Evolutionary conservation across 768 basidiomycete genomes (phyloP), one percentile per base, ranked within the genome.

Genomic region (Strobilomyces confusus): DNA sequence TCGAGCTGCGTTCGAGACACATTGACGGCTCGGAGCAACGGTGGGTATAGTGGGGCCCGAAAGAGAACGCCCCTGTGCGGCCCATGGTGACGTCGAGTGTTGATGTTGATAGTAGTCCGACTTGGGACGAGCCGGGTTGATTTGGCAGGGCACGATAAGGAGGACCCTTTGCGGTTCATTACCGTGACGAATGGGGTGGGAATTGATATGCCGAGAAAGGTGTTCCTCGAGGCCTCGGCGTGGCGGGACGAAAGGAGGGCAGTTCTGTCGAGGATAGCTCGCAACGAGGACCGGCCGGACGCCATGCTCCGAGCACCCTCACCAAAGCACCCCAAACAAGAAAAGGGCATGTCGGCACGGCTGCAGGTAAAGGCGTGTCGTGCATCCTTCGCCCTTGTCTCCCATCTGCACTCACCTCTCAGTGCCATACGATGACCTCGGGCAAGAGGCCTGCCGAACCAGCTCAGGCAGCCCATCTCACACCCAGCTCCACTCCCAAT

Each of bases 401-500:
- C 60, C 59, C 69, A 70, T 64, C 68, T 68, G 62, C 62, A 61
- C 67, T 63, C 59, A 56, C 55, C 69, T 61, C 62, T 56, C 56
- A 66, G 65, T 67, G 67, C 68, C 61, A 63, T 58, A 71, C 68
- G 64, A 69, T 69, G 69, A 56, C 70, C 64, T 64, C 68, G 67
- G 64, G 66, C 33, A 69, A 61, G 60, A 65, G 59, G 58, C 51
- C 66, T 58, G 62, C 63, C 59, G 66, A 68, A 51, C 55, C 57
- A 56, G 50, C 69, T 51, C 65, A 68, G 57, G 51, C 63, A 48
- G 74, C 79, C 54, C 85, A 82, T 75, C 78, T 81, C 55, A 75
- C 81, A 51, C 82, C 79, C 66, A 73, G 71, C 66, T 73, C 79
- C 61, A 75, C 74, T 47, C 80, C 80, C 67, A 79, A 76, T 66